These are phyloP conservation scores for Populus euphratica DNA, from an alignment of 345 rosid species.

Conservation along the genomic window DNA sequence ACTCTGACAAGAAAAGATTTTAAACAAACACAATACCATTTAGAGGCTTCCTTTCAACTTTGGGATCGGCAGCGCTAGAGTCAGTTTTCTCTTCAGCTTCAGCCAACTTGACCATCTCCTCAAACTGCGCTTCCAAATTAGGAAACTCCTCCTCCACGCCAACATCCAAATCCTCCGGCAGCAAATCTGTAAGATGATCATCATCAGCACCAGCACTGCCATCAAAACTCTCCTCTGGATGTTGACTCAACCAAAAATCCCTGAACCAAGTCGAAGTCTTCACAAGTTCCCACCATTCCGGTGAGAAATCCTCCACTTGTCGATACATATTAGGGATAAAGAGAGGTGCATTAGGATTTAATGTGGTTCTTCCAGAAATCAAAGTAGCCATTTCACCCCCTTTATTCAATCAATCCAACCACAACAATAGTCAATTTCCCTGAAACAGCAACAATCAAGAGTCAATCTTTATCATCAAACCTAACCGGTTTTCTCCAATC, in stretches of 20 bases:
- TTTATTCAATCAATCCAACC: not conserved
- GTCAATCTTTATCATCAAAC: not conserved
- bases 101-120: conserved; percentile 7
- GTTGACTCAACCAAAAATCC: conserved; percentile 38
- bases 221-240: conserved; percentile 30
- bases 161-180: conserved; percentile 18
- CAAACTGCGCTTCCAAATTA: conserved; percentile 11
- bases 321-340: conserved; percentile 37
- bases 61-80: not conserved
- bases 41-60: not conserved
- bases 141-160: not conserved
- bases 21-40: not conserved
- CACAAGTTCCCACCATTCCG: conserved; percentile 51
- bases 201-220: not conserved
- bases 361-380: conserved; percentile 29
- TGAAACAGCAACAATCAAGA: not conserved
- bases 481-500: not conserved
- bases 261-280: conserved; percentile 37
- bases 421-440: not conserved
- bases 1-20: not conserved
- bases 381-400: conserved; percentile 25
- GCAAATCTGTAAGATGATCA: conserved; percentile 1
- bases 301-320: conserved; percentile 50
- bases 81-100: conserved; percentile 10
- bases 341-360: conserved; percentile 46